Percentiles rank a stretch among this genome's conserved stretches.
Evolutionary conservation across 2,329 filamentous ascomycete genomes (phyloP).

Genomic region (Colletotrichum cordylinicola): DNA sequence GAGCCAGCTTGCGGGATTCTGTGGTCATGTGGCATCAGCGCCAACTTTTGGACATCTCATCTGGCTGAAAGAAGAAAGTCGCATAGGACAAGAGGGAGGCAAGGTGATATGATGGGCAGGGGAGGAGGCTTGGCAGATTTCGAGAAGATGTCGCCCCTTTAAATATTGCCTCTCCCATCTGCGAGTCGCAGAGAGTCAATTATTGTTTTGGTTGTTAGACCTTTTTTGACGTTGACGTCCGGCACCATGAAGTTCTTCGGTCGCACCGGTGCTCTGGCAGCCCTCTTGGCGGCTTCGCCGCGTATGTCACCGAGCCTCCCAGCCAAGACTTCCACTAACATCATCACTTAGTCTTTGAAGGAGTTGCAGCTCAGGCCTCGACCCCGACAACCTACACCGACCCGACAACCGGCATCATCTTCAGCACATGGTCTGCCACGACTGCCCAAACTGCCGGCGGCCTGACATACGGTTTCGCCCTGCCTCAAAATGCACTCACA

Average conservation of each 20-base stretch:
- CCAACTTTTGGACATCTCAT: background rate
- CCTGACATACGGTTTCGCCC: constrained; percentile 59
- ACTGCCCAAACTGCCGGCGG: constrained; percentile 43
- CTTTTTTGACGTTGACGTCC: background rate
- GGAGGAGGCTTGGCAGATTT: background rate
- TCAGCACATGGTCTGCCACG: constrained; percentile 53
- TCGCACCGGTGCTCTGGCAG: constrained; percentile 12
- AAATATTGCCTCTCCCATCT: background rate
- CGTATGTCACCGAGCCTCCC: background rate
- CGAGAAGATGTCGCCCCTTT: background rate
- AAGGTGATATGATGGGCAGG: background rate
- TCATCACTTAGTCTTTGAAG: constrained; percentile 5
- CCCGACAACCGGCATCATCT: constrained; percentile 55
- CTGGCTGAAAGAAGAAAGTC: constrained; percentile 6
- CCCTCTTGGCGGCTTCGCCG: constrained; percentile 13
- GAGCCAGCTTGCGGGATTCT: background rate
- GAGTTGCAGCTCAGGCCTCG: constrained; percentile 20
- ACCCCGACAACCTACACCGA: constrained; percentile 42
- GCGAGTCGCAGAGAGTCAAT: background rate
- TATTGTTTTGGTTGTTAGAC: background rate
- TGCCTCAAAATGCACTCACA: constrained; percentile 54
- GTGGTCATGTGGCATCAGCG: constrained; percentile 7
- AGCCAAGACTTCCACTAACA: background rate
- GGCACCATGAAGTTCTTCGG: constrained; percentile 21
- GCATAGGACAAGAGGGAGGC: background rate